Evolutionary conservation across 331 rosid species (phyloP), one percentile per base, ranked within the genome.

Genomic region (Malus hybrid): DNA sequence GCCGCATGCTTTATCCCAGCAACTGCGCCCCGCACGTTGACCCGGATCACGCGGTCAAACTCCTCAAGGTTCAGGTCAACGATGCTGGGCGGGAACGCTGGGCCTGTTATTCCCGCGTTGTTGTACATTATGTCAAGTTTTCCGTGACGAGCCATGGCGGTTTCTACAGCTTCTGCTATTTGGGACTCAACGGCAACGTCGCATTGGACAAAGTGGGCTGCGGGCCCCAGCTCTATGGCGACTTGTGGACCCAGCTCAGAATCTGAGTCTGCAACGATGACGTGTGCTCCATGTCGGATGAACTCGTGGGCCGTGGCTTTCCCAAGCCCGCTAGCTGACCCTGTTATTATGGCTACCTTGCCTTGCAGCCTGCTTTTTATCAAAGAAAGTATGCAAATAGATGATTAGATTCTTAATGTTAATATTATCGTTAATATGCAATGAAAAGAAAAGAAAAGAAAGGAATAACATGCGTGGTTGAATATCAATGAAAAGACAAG

Each of bases 1-100:
- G 93, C 90, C 9, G 98, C 98, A 60, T 93, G 98, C 85, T 93
- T 93, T 69, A 93, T 88, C 1, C 98, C 98, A 0, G 90, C 91
- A 3, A 91, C 31, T 3, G 82, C 83, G 7, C 97, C 98, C 3
- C 93, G 73, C 0, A 93, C 86, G 20, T 93, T 93, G 79, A 84
- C 61, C 57, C 33, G 73, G 93, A 91, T 88, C 8, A 93, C 98
- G 1, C 66, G 70, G 46, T 93, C 98, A 50, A 91, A 91, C 33
- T 83, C 92, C 4, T 72, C 78, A 5, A 93, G 88, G 67, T 91
- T 87, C 0, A 93, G 83, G 11, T 91, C 96, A 0, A 82, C 59
- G 73, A 93, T 88, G 86, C 91, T 86, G 2, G 87, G 91, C 0
- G 97, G 93, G 76, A 76, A 3, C 5, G 72, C 27, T 5, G 98